Base-by-base conservation (phyloP, 2,329 filamentous ascomycete species). In the Penicillium concentricum region DNA sequence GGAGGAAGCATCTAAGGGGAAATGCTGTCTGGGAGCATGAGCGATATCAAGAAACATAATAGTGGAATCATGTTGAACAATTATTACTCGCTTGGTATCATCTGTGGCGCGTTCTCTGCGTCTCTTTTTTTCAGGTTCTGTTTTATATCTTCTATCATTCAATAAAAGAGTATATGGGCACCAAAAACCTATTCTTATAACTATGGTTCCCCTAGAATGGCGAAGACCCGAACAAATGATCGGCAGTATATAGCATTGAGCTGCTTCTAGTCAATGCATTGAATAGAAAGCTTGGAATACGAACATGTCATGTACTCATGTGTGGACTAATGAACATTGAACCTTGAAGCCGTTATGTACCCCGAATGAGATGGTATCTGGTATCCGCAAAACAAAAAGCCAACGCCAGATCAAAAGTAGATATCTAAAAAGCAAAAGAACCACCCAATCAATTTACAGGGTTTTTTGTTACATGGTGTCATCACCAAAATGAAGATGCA, bases 321-420 rank as follows among this genome's bases (percentile, higher is more conserved):
- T 42, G 10, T 41, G 16, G 8, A 42, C 20, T 26, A n/a, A 50
- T 49, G 51, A 37, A 48, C 15, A 12, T 34, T 32, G 20, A 39
- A 26, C 16, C 15, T 51, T 20, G 22, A 48, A 38, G 22, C 15
- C 32, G 15, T 47, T 38, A 46, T 32, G 42, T 30, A 20, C 38
- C 20, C 46, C 26, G 18, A 38, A 39, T 22, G 48, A 56, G 34
- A 32, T 37, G 34, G 51, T 48, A 45, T 39, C 41, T 56, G 47
- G n/a, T 55, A 51, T 55, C 26, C 32, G 32, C 22, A 50, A 24
- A 52, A 39, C n/a, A 28, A 51, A 51, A 43, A 34, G 30, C 28
- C 22, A 39, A 45, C 9, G 34, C 26, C 48, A 30, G 26, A 22
- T 28, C 28, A 34, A 24, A 30, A 51, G 3, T 13, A 51, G 30